phyloP scores from a whole-genome alignment of 176 grass and related monocot genomes.

The Avena sativa region DNA sequence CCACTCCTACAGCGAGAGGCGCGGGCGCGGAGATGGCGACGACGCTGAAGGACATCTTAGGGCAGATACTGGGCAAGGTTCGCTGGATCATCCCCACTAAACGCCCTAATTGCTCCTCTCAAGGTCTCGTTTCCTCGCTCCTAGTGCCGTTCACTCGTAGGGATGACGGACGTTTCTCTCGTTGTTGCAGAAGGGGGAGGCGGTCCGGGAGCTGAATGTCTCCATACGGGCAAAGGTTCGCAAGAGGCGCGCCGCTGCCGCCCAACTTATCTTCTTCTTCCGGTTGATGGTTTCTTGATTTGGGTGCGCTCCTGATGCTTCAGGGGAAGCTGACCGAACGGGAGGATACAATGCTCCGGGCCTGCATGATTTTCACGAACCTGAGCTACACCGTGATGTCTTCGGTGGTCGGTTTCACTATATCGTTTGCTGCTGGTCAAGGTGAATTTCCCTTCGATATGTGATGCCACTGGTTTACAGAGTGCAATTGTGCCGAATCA shows the following conservation, averaged over 20 bases:
- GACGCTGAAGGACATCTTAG: neutral
- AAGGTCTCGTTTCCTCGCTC: slow-evolving; percentile 1
- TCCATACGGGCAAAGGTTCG: slow-evolving; percentile 30
- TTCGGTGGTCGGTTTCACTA: neutral
- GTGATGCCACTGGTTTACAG: neutral
- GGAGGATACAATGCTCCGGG: slow-evolving; percentile 8
- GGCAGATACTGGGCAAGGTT: slow-evolving; percentile 14
- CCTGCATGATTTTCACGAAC: neutral
- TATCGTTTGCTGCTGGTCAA: neutral
- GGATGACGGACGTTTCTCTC: slow-evolving; percentile 8
- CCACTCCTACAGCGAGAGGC: neutral
- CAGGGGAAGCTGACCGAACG: slow-evolving; percentile 27
- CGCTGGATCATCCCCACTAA: neutral
- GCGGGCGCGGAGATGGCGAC: neutral
- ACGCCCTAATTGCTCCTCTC: neutral
- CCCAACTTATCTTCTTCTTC: neutral
- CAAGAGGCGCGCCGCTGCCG: neutral
- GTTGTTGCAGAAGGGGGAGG: neutral
- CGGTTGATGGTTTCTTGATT: neutral
- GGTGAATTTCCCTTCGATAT: slow-evolving; percentile 7
- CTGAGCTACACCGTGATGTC: neutral
- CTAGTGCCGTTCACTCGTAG: neutral
- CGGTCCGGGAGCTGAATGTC: slow-evolving; percentile 36
- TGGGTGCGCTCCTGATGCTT: neutral
- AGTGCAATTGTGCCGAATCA: neutral